phyloP scores from a whole-genome alignment of 768 basidiomycete species.

The Terana coerulea region DNA sequence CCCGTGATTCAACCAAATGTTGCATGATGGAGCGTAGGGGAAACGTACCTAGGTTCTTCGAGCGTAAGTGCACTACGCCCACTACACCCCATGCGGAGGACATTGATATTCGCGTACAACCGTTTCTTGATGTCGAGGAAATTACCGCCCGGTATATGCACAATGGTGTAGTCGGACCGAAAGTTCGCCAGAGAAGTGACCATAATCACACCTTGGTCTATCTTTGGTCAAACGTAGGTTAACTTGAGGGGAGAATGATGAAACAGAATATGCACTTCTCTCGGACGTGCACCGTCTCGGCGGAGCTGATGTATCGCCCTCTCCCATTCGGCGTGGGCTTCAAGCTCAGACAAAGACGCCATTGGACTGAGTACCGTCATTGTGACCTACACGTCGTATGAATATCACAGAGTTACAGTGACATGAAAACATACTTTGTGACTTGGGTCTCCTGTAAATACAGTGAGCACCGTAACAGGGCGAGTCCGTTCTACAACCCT shows the following conservation, averaged over 20 bases:
- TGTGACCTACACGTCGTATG: constrained; percentile 54
- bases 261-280: constrained; percentile 44
- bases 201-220: constrained; percentile 66
- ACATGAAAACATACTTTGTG: constrained; percentile 46
- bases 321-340: constrained; percentile 56
- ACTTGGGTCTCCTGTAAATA: constrained; percentile 71
- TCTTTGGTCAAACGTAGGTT: constrained; percentile 33
- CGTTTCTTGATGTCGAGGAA: constrained; percentile 60
- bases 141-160: constrained; percentile 70
- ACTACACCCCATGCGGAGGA: constrained; percentile 80
- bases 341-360: constrained; percentile 35
- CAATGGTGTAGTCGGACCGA: constrained; percentile 83
- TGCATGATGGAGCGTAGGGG: not conserved
- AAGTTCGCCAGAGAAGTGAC: constrained; percentile 85
- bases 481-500: constrained; percentile 70
- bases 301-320: constrained; percentile 56
- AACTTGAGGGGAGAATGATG: no score
- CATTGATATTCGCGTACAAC: constrained; percentile 77
- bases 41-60: constrained; percentile 62
- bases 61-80: constrained; percentile 77
- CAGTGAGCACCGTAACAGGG: constrained; percentile 57
- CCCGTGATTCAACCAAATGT: constrained; percentile 6
- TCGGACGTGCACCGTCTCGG: constrained; percentile 71
- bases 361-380: constrained; percentile 53
- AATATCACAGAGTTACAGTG: not conserved